Base-by-base conservation (phyloP, 306 rosid genomes). In the Prunus campanulata region DNA sequence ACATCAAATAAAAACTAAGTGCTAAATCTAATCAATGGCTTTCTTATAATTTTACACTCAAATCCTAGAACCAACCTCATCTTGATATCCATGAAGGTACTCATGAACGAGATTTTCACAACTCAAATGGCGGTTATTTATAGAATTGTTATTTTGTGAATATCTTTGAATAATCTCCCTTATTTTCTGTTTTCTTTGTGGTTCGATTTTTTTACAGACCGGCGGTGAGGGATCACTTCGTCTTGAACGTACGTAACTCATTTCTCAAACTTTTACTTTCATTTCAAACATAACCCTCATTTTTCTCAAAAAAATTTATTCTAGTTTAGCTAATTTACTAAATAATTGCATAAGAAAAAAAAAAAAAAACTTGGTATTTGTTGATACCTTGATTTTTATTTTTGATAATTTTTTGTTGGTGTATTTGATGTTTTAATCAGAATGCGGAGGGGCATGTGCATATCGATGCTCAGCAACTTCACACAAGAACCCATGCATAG, bases 401-500 rank as follows among this genome's bases (percentile, higher is more conserved):
- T 24, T 9, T 22, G 27, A 9, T 11, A 20, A 12, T 27, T 22
- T 11, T 22, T 59, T 59, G 18, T 22, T 59, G 5, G 2, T 4
- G 11, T 48, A 48, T 48, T 10, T 48, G 51, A 48, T 59, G 19
- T 2, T 27, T 29, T 5, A 4, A n/a, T 4, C 32, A 77, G 86
- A 78, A 1, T 83, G 86, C 29, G 47, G 49, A 19, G 42, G 0
- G 8, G 83, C 86, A n/a, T 83, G 86, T 10, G 59, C 9, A 2
- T 59, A 48, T 27, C 79, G 81, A 25, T 84, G 88, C 22, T 84
- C 83, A 1, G 57, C 19, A 42, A 81, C 88, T 32, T 68, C 77
- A 29, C 79, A 81, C 8, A 55, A 39, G 80, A 74, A 84, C 52
- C 80, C 87, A 35, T 84, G 87, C 11, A 27, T 81, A 24, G 71